Percentiles rank a stretch among this genome's conserved stretches.
These are phyloP conservation scores for Epichloe gansuensis DNA, from an alignment of 2,329 filamentous ascomycete species.

Conservation along the genomic window DNA sequence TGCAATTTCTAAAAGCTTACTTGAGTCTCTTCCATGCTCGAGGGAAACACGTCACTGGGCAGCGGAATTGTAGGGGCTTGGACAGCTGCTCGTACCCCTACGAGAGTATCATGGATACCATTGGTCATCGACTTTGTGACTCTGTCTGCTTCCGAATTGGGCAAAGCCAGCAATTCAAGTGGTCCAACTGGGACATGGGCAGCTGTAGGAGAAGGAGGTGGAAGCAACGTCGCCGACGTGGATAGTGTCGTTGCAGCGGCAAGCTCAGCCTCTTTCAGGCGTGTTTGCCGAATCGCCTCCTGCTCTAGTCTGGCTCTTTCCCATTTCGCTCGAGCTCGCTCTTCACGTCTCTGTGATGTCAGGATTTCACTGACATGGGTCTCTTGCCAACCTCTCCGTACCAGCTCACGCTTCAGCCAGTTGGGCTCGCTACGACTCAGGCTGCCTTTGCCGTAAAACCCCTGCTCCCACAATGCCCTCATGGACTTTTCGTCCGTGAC, in stretches of 20 bases:
- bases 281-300: conserved; percentile 66
- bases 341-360: conserved; percentile 64
- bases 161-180: conserved; percentile 25
- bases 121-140: not conserved
- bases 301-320: conserved; percentile 82
- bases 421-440: conserved; percentile 89
- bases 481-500: conserved; percentile 66
- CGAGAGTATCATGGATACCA: not conserved
- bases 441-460: conserved; percentile 92
- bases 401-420: conserved; percentile 77
- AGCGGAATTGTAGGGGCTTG: not conserved
- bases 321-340: conserved; percentile 76
- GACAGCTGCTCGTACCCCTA: not conserved
- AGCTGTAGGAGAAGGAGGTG: not conserved
- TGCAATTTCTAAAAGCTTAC: not conserved
- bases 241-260: conserved; percentile 13
- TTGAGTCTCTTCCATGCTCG: not conserved
- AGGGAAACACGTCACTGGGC: not conserved
- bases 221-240: not conserved
- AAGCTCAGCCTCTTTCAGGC: conserved; percentile 30
- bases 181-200: conserved; percentile 32
- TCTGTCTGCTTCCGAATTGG: conserved; percentile 3
- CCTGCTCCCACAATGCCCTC: conserved; percentile 83
- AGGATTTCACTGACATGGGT: conserved; percentile 68
- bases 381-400: conserved; percentile 51